Evolutionary conservation across 2,329 filamentous ascomycete genomes (phyloP).

Genomic region (Ophiosphaerella narmari): DNA sequence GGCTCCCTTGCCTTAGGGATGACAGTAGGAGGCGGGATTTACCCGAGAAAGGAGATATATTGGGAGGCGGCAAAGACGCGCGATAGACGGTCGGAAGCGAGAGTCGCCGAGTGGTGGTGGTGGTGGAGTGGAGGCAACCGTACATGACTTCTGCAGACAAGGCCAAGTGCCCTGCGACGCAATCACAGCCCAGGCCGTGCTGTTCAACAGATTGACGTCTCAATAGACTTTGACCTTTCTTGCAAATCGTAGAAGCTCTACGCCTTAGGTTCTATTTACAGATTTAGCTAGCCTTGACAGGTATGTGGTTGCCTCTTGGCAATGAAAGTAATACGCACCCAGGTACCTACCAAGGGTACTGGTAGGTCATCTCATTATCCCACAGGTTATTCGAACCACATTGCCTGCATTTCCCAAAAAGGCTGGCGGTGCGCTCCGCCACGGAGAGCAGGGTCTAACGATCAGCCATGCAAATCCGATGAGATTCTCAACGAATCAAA

Average conservation of each 20-base stretch:
- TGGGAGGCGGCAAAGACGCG: background rate
- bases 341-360: too few species aligned
- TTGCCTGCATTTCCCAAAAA: slow-evolving; percentile 16
- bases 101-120: background rate
- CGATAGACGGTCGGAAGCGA: background rate
- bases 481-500: background rate
- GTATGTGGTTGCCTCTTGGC: too few species aligned
- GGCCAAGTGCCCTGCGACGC: too few species aligned
- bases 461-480: background rate
- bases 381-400: background rate
- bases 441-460: background rate
- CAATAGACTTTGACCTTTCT: too few species aligned
- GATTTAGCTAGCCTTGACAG: too few species aligned
- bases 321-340: too few species aligned
- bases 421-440: slow-evolving; percentile 15
- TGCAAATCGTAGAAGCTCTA: too few species aligned
- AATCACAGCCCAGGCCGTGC: too few species aligned
- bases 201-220: too few species aligned
- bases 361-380: too few species aligned
- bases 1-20: slow-evolving; percentile 9
- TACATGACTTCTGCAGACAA: background rate
- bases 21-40: slow-evolving; percentile 16
- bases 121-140: background rate
- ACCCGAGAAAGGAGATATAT: slow-evolving; percentile 29
- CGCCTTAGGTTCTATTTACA: too few species aligned